These are phyloP conservation scores for Davidsoniella neocaledoniae DNA, from an alignment of 2,329 filamentous ascomycete genomes.

Conservation along the genomic window DNA sequence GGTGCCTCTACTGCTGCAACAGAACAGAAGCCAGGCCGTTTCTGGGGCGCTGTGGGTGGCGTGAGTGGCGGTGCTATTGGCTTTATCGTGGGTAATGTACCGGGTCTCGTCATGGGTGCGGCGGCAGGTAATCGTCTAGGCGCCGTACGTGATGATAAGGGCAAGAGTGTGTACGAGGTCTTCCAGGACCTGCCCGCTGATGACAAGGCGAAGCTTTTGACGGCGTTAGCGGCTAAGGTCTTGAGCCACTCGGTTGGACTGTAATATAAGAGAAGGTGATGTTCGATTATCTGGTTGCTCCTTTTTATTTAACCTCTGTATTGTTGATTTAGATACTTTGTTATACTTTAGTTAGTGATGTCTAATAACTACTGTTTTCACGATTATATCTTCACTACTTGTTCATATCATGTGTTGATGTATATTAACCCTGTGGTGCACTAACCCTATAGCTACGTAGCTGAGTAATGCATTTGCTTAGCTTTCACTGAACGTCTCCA, in stretches of 20 bases:
- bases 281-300: neutral
- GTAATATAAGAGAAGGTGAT: constrained; percentile 15
- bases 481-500: neutral
- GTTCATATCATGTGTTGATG: neutral
- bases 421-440: neutral
- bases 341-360: neutral
- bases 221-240: constrained; percentile 70
- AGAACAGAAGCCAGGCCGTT: constrained; percentile 31
- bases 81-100: constrained; percentile 88
- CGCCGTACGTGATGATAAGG: constrained; percentile 71
- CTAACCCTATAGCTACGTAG: too few relatives aligned
- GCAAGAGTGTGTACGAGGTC: constrained; percentile 88
- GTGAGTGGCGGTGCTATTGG: constrained; percentile 78
- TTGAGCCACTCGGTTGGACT: constrained; percentile 62
- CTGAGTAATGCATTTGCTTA: neutral
- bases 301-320: neutral
- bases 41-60: constrained; percentile 78
- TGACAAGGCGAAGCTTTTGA: constrained; percentile 66
- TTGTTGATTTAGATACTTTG: neutral
- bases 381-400: neutral
- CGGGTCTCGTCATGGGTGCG: constrained; percentile 73
- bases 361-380: neutral
- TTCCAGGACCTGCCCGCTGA: constrained; percentile 72
- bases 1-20: neutral
- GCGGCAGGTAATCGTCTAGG: constrained; percentile 89